Evolutionary conservation across 306 rosid species (phyloP).

Genomic region (Castanopsis chinensis): DNA sequence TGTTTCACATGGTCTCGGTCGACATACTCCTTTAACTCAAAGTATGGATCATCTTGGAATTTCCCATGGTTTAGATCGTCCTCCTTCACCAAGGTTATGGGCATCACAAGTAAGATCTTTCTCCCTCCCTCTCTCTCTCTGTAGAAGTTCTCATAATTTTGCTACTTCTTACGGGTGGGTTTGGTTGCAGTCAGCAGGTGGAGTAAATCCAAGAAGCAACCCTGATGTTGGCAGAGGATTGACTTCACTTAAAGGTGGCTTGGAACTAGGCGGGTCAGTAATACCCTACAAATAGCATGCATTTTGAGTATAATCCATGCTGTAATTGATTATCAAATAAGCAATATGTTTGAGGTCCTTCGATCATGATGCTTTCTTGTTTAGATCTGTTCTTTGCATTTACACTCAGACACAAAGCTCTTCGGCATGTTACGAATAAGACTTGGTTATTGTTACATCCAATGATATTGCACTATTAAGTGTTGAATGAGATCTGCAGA

Average conservation of each 20-base stretch:
- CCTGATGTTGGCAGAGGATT: constrained; percentile 60
- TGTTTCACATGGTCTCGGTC: constrained; percentile 42
- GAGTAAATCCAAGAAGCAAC: constrained; percentile 56
- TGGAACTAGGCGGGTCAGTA: constrained; percentile 80
- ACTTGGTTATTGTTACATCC: not conserved
- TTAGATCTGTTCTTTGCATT: not conserved
- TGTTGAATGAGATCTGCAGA: not conserved
- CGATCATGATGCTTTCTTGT: not conserved
- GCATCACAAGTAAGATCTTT: constrained; percentile 49
- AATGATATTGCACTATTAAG: not conserved
- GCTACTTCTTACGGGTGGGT: constrained; percentile 11
- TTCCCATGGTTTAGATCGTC: constrained; percentile 53
- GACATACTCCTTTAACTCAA: constrained; percentile 48
- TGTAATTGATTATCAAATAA: constrained; percentile 21
- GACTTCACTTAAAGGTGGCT: constrained; percentile 62
- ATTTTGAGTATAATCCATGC: constrained; percentile 12
- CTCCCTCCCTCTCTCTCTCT: constrained; percentile 20
- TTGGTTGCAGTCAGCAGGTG: constrained; percentile 55
- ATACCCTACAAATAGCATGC: constrained; percentile 16
- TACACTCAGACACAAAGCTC: not conserved
- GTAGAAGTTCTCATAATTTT: not conserved
- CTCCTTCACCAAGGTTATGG: constrained; percentile 82
- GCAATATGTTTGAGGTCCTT: not conserved
- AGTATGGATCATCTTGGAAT: constrained; percentile 57
- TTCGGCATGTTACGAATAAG: not conserved